Conservation (phyloP, 2,329 filamentous ascomycete genomes). For the Arthrobotrys conoides region DNA sequence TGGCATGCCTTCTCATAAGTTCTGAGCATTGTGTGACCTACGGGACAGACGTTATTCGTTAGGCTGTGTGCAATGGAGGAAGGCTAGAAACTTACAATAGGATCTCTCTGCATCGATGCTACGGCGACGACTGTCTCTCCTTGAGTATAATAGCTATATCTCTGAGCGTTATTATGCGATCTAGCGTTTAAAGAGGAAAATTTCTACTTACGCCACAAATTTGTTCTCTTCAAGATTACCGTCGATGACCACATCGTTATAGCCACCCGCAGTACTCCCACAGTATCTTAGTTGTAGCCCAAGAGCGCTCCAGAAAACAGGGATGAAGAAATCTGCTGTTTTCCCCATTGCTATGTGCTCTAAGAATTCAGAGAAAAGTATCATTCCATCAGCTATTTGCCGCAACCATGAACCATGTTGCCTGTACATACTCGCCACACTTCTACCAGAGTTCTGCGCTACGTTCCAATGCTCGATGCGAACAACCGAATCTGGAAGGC, state of each 20-base stretch:
- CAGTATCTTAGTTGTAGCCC: conserved; percentile 93
- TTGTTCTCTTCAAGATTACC: conserved; percentile 83
- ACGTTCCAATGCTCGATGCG: conserved; percentile 99
- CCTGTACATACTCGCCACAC: conserved; percentile 73
- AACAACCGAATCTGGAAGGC: conserved; percentile 72
- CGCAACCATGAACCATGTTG: not conserved
- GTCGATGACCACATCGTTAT: conserved; percentile 85
- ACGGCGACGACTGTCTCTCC: conserved; percentile 81
- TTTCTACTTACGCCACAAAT: conserved; percentile 79
- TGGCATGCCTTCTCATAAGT: conserved; percentile 48
- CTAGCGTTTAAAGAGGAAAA: not conserved
- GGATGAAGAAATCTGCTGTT: conserved; percentile 81
- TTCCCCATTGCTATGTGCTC: conserved; percentile 79
- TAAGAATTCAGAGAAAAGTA: not conserved
- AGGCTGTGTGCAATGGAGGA: not conserved
- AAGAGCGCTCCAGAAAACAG: conserved; percentile 96
- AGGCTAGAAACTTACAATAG: conserved; percentile 70
- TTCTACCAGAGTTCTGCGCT: conserved; percentile 89
- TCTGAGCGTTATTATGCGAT: not conserved
- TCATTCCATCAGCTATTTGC: conserved; percentile 6
- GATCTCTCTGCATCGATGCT: conserved; percentile 90
- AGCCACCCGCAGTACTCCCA: conserved; percentile 85
- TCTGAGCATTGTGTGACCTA: conserved; percentile 56
- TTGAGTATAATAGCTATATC: conserved; percentile 50
- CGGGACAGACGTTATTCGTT: not conserved